Base-by-base conservation (phyloP, 2,329 filamentous ascomycete genomes). In the Ophiostoma quercus region DNA sequence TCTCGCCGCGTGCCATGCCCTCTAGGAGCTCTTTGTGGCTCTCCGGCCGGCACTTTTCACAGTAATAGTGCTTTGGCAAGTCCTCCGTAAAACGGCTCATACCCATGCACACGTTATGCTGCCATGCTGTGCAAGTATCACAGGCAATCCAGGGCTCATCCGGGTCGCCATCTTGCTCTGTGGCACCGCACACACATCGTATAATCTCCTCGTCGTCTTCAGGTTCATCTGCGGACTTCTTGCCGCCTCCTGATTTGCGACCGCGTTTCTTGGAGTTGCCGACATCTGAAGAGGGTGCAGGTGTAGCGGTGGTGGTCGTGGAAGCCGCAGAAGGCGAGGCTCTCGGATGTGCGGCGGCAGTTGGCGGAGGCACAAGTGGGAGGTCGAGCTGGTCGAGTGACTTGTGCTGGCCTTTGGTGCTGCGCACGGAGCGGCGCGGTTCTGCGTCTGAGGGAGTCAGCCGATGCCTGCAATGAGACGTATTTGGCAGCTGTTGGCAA, bases 371-470 rank as follows among this genome's bases (percentile, higher is more conserved):
- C 9, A 34, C 32, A 39, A 82, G 82, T 72, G 85, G 83, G 12
- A 65, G 32, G 71, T 92, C 90, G 74, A 91, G 85, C 70, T 90
- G 84, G 77, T 97, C 93, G 75, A 92, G 89, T 74, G 91, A 90
- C 80, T 97, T 97, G 80, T 98, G 93, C 76, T 97, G 94, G 78
- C 95, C 95, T 78, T 99, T 99, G 73, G 95, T 99, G 76, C 94
- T 93, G 76, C 95, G 91, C 74, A 95, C 94, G 62, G 95, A 99
- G 78, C 95, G 92, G 79, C 95, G 90, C 71, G 93, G 92, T 85
- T 97, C 94, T 71, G 82, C 79, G 79, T 88, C 84, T 78, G 79
- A 79, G 66, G 67, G 67, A 39, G 34, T 65, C 39, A 39, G 34
- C 29, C 16, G 16, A 9, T 16, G 25, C 2, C 11, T 25, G 29